Conservation (phyloP, 257 asterid species). For the Primulina eburnea region DNA sequence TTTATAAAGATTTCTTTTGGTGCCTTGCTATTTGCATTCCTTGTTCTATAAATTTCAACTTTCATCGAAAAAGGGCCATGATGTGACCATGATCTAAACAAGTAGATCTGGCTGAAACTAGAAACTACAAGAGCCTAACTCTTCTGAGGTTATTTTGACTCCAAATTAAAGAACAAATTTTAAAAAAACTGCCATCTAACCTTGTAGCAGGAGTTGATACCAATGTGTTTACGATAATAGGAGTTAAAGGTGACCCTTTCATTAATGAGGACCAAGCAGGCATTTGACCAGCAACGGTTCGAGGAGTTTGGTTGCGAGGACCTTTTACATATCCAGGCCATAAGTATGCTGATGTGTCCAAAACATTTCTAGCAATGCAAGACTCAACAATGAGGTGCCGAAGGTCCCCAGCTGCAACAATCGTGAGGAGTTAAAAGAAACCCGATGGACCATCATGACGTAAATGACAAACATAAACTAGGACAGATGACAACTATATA, state of each 20-base stretch:
- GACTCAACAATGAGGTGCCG: conserved; percentile 92
- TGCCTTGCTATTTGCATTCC: background rate
- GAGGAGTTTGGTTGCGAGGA: conserved; percentile 69
- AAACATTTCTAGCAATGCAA: conserved; percentile 87
- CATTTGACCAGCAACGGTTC: conserved; percentile 62
- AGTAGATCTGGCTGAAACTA: background rate
- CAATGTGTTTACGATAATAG: conserved; percentile 70
- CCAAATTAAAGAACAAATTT: background rate
- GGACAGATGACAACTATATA: background rate
- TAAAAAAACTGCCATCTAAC: conserved; percentile 34
- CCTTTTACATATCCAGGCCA: conserved; percentile 99
- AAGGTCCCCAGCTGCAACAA: conserved; percentile 76
- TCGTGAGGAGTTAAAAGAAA: conserved; percentile 18
- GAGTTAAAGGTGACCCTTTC: conserved; percentile 81
- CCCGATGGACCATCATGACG: conserved; percentile 14
- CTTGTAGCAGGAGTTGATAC: conserved; percentile 94
- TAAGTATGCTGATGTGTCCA: conserved; percentile 87
- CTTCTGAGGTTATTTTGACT: background rate
- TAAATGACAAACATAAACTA: conserved; percentile 10
- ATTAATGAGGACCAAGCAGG: conserved; percentile 88
- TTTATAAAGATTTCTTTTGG: background rate
- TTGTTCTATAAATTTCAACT: background rate
- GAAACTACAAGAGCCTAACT: background rate
- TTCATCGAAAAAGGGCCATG: background rate
- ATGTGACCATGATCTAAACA: background rate